Conservation (phyloP, 257 asterid genomes). For the Solanum virginianum region DNA sequence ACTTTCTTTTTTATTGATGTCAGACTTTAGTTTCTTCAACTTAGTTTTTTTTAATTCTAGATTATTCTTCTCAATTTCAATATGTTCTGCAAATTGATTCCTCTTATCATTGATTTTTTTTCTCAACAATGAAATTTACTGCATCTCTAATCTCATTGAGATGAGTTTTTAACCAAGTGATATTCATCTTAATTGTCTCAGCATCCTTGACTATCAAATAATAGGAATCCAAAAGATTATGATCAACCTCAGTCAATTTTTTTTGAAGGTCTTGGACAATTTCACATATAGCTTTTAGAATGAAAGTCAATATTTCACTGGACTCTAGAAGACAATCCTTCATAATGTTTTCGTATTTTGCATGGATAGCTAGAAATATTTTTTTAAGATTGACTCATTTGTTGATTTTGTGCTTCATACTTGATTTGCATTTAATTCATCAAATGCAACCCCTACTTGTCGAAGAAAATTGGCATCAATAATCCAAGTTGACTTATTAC, state of each 20-base stretch:
- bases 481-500: no score
- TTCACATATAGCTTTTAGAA: constrained; percentile 11
- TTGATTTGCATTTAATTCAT: background rate
- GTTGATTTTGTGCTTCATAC: background rate
- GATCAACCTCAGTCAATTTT: constrained; percentile 8
- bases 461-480: background rate
- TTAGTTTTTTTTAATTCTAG: background rate
- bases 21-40: constrained; percentile 2
- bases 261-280: constrained; percentile 16
- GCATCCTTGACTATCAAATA: constrained; percentile 12
- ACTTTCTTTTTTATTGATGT: background rate
- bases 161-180: constrained; percentile 11
- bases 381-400: background rate
- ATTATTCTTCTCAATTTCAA: background rate
- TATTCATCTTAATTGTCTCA: constrained; percentile 4
- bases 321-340: constrained; percentile 12
- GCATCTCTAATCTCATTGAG: background rate
- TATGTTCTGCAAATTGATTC: background rate
- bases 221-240: constrained; percentile 3
- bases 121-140: no score
- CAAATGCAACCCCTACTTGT: background rate
- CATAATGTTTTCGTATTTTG: constrained; percentile 9
- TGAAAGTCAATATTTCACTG: background rate
- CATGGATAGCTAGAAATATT: background rate
- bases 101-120: no score